Percentiles rank a stretch among this genome's conserved stretches.
Evolutionary conservation across 495 filamentous ascomycete species (phyloP).

Genomic region (Terfezia boudieri): DNA sequence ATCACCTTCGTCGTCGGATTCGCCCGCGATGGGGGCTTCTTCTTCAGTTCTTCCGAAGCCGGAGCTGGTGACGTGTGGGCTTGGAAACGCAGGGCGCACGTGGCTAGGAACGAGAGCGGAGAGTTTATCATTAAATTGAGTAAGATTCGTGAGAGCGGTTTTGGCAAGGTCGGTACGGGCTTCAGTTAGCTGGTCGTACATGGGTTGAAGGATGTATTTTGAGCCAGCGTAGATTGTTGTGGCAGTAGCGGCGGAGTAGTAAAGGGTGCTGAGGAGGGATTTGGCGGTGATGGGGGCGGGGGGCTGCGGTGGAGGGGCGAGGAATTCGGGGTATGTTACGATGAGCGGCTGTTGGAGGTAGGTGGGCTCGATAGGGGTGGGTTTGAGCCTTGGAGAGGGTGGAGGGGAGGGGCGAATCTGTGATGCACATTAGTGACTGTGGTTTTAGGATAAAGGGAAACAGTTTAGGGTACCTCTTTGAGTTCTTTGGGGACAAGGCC

Average conservation of each 20-base stretch:
- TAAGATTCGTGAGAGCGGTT: constrained; percentile 7
- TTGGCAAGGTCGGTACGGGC: constrained; percentile 2
- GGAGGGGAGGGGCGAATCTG: no score
- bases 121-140: constrained; percentile 1
- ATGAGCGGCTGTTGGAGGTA: background rate
- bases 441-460: no score
- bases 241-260: background rate
- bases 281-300: background rate
- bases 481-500: background rate
- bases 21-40: constrained; percentile 4
- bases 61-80: background rate
- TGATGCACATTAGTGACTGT: no score
- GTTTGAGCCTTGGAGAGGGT: no score
- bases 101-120: background rate
- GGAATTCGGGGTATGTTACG: background rate
- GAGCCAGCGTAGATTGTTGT: background rate
- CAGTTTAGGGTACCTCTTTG: no score
- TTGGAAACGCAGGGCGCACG: no score
- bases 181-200: background rate
- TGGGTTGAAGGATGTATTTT: background rate
- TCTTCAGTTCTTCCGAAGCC: background rate
- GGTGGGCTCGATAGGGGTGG: no score
- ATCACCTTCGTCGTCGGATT: constrained; percentile 27
- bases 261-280: background rate
- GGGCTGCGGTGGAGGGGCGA: background rate